These are phyloP conservation scores for Abrus precatorius DNA, from an alignment of 306 rosid genomes.

Conservation along the genomic window DNA sequence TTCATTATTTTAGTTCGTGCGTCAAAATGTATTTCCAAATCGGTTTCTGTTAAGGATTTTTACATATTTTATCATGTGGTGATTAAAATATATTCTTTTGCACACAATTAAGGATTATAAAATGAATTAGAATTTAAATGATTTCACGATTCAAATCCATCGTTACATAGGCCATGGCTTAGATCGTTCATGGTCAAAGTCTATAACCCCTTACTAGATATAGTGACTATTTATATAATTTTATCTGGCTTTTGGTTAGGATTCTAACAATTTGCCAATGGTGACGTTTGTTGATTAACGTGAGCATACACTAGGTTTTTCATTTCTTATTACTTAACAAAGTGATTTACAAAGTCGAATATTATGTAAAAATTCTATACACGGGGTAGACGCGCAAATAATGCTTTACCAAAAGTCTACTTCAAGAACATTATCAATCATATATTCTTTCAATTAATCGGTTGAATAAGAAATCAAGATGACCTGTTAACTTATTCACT, in stretches of 20 bases:
- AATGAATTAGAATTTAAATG: not conserved
- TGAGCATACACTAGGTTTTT: not conserved
- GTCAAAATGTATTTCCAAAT: no score
- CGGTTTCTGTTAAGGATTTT: no score
- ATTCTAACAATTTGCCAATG: not conserved
- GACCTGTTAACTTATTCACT: constrained; percentile 34
- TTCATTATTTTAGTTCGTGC: no score
- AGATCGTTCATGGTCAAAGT: not conserved
- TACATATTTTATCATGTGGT: no score
- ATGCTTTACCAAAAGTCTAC: constrained; percentile 41
- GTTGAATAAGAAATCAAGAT: not conserved
- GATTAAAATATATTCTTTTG: no score
- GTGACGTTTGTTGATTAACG: not conserved
- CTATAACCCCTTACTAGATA: not conserved
- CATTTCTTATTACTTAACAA: not conserved
- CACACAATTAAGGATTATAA: no score
- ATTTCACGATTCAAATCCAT: not conserved
- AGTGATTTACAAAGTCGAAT: constrained; percentile 18
- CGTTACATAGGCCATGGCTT: not conserved
- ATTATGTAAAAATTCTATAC: constrained; percentile 25
- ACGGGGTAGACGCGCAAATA: constrained; percentile 37
- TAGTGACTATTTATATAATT: not conserved
- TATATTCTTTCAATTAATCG: constrained; percentile 4
- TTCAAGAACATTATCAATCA: constrained; percentile 14
- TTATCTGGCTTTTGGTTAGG: not conserved